Conservation (phyloP, 2,329 filamentous ascomycete species). For the Penicillium sp. region DNA sequence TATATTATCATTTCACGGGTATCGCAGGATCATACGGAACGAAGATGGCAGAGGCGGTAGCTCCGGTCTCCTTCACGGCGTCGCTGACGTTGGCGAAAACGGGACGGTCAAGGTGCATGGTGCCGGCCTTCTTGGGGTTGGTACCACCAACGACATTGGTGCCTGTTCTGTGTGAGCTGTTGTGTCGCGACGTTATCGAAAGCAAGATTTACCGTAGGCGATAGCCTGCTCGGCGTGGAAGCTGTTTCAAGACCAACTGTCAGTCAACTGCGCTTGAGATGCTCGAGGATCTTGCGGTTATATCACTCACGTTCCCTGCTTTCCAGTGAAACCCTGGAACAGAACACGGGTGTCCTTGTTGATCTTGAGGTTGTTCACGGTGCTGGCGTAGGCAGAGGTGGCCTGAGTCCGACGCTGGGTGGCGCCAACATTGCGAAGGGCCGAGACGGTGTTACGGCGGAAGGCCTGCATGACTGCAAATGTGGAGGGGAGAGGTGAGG, state of each 20-base stretch:
- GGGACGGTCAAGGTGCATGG: conserved; percentile 83
- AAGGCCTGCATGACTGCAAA: conserved; percentile 74
- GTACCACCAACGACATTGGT: conserved; percentile 98
- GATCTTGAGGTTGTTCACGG: conserved; percentile 86
- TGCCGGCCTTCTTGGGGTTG: conserved; percentile 97
- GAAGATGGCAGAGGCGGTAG: conserved; percentile 91
- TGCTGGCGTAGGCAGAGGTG: conserved; percentile 69
- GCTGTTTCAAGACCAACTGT: conserved; percentile 50
- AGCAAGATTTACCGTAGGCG: conserved; percentile 76
- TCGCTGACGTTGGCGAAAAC: conserved; percentile 91
- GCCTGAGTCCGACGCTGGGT: conserved; percentile 69
- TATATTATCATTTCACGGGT: background rate
- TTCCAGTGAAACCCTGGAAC: conserved; percentile 96
- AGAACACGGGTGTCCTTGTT: conserved; percentile 91
- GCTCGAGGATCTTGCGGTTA: background rate
- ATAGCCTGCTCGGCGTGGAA: conserved; percentile 98
- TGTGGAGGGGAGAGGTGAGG: conserved; percentile 17
- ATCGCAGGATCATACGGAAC: conserved; percentile 68
- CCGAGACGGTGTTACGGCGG: conserved; percentile 71
- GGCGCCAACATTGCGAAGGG: conserved; percentile 63
- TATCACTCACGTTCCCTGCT: conserved; percentile 84
- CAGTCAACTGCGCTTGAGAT: conserved; percentile 34
- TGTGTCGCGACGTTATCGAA: conserved; percentile 18
- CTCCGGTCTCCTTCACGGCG: conserved; percentile 85
- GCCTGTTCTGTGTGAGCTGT: conserved; percentile 56